Base-by-base conservation (phyloP, 768 basidiomycete species). In the Naematelia aurantialba region DNA sequence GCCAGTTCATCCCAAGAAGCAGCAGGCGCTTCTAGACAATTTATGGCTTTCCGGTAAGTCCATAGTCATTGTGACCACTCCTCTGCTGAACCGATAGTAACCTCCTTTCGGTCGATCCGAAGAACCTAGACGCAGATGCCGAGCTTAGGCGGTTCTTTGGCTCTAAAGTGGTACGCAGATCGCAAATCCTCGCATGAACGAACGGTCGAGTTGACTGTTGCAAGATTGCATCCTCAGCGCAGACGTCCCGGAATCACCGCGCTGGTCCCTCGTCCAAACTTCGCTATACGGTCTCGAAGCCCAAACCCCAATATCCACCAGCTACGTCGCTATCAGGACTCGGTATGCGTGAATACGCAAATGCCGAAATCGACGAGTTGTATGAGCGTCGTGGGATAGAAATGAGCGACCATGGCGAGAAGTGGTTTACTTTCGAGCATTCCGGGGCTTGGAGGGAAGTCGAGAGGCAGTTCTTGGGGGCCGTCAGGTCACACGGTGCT, bases 141-240 rank as follows among this genome's bases (percentile, higher is more conserved):
- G 96, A 99, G 73, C 83, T 98, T 78, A 85, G 88, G 56, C 87
- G 85, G 63, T 94, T 97, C 81, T 99, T 99, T 72, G 94, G 94
- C 1, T 83, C 89, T 19, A 89, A 87, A 69, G 92, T 96, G 58
- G 83, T 97, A 8, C 83, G 74, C 74, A 76, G 19, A 63, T 76
- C 54, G 11, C 46, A 47, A 25, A 47, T 4, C 48, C 13, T 45
- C 30, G 17, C 39, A 44, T 51, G 24, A 10, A n/a, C n/a, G 13
- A 34, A 39, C 39, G 42, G 39, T 57, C 21, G 45, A 24, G 24
- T 4, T 47, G 10, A 47, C 5, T 10, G 5, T 19, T 47, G 0
- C 44, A 19, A 68, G 66, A 66, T 69, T 46, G 62, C 68, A 8
- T 69, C 68, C 21, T 59, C 68, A 17, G 68, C 61, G n/a, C 53